Evolutionary conservation across 805 yeast species (phyloP).

Genomic region (Yueomyces sp.): DNA sequence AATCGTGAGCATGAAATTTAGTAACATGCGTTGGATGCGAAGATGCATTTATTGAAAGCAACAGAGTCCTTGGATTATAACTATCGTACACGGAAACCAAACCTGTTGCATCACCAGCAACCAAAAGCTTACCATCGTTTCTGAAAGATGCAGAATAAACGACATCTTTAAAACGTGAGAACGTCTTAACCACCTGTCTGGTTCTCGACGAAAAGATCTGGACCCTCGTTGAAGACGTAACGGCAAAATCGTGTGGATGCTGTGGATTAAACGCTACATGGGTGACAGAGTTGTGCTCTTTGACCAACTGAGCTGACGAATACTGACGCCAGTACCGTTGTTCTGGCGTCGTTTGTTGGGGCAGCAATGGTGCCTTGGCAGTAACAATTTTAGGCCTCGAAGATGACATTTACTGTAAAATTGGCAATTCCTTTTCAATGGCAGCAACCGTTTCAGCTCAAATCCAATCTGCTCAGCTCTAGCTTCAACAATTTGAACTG

Average conservation of each 20-base stretch:
- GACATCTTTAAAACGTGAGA: slow-evolving; percentile 77
- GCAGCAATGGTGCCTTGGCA: slow-evolving; percentile 60
- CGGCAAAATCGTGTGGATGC: slow-evolving; percentile 83
- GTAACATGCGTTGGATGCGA: slow-evolving; percentile 87
- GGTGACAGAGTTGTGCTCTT: slow-evolving; percentile 85
- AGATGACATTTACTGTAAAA: slow-evolving; percentile 49
- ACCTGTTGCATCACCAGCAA: slow-evolving; percentile 94
- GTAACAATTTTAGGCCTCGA: slow-evolving; percentile 50
- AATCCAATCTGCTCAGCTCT: no score
- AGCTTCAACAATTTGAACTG: no score
- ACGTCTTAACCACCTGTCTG: slow-evolving; percentile 77
- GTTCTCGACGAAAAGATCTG: slow-evolving; percentile 92
- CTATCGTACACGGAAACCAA: slow-evolving; percentile 84
- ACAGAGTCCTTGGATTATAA: slow-evolving; percentile 57
- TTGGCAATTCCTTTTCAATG: background rate
- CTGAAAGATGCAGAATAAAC: slow-evolving; percentile 88
- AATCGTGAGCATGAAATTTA: slow-evolving; percentile 70
- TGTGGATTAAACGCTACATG: slow-evolving; percentile 81
- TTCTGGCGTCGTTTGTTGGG: slow-evolving; percentile 75
- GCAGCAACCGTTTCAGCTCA: no score
- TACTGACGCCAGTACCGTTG: slow-evolving; percentile 90
- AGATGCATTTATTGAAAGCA: slow-evolving; percentile 73
- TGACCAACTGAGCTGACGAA: slow-evolving; percentile 72
- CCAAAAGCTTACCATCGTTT: slow-evolving; percentile 74
- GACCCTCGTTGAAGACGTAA: slow-evolving; percentile 80